Base-by-base conservation (phyloP, 106 monocot species). In the Ottelia alismoides region DNA sequence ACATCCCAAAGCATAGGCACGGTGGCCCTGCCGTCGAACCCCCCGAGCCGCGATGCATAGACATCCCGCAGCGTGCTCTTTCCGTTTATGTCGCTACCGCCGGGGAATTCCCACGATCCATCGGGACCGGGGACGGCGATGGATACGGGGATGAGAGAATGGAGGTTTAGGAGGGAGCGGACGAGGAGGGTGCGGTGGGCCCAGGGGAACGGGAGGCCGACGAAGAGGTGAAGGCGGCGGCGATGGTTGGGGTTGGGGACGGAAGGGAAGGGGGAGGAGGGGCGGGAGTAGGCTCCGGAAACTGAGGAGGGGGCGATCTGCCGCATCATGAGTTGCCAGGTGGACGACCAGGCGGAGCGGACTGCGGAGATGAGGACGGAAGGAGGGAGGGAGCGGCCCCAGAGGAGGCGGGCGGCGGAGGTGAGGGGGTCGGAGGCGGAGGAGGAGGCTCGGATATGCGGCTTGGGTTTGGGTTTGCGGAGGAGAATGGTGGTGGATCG, bases 1-100 rank as follows among this genome's bases (percentile, higher is more conserved):
- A 25, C 50, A 30, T 84, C 88, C 88, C 93, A 94, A 20, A 94
- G 87, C 93, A 94, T 84, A 22, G 93, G 93, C 28, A 94, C 93
- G 22, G 88, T 84, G 54, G 87, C 69, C 45, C 93, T 73, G 22
- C 93, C 93, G 20, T 78, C 67, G 53, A 73, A 88, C 17, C 93
- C 83, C 2, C 77, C 80, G 10, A 31, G 28, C 21, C 74, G 74
- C 70, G 62, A 46, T 51, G 53, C 44, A 46, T 94, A 94, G 10
- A 94, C 77, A 29, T 94, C 84, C 58, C 65, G 64, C 73, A 94
- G 57, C 47, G 65, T 87, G 49, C 79, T 40, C 58, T 40, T 27
- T 22, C 75, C 80, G 22, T 63, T 65, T 23, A 11, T 11, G 12
- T 25, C 17, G 20, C 28, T 1, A 14, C 4, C n/a, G n/a, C n/a